Percentiles rank a stretch among this genome's conserved stretches.
These are phyloP conservation scores for Aspergillus oerlinghausenensis DNA, from an alignment of 2,329 filamentous ascomycete species.

Conservation along the genomic window DNA sequence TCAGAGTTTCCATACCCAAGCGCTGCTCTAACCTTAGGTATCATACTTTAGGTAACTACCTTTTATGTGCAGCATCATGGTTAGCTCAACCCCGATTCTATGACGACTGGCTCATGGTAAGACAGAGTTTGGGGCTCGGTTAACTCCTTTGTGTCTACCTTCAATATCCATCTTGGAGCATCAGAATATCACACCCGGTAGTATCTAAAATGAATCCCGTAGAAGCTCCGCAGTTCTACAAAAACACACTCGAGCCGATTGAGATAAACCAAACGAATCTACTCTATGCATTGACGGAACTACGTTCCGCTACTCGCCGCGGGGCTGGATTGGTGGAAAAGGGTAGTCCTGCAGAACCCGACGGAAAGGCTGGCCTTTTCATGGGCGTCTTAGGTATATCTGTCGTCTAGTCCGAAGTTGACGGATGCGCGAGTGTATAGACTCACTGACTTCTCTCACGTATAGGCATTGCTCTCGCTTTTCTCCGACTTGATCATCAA, in stretches of 20 bases:
- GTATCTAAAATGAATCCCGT: not conserved
- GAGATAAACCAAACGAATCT: conserved; percentile 15
- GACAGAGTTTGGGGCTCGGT: not conserved
- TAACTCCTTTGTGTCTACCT: not conserved
- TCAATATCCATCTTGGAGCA: not conserved
- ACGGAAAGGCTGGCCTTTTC: conserved; percentile 26
- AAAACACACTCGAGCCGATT: conserved; percentile 22
- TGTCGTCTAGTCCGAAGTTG: not conserved
- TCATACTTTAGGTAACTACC: not conserved
- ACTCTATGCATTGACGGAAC: conserved; percentile 19
- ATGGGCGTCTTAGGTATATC: conserved; percentile 28
- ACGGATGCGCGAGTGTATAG: not conserved
- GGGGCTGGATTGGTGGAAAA: conserved; percentile 24
- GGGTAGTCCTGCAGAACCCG: conserved; percentile 20
- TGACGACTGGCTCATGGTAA: not conserved
- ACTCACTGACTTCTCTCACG: not conserved
- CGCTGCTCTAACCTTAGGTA: not conserved
- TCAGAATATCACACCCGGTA: not conserved
- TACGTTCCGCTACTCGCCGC: conserved; percentile 26
- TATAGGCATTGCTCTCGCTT: conserved; percentile 34
- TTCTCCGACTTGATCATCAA: conserved; percentile 37
- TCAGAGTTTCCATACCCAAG: not conserved
- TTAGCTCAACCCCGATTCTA: not conserved
- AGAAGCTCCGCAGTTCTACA: conserved; percentile 21
- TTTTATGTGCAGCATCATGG: not conserved